These are phyloP conservation scores for Talaromyces sp. DNA, from an alignment of 2,329 filamentous ascomycete species.

Conservation along the genomic window DNA sequence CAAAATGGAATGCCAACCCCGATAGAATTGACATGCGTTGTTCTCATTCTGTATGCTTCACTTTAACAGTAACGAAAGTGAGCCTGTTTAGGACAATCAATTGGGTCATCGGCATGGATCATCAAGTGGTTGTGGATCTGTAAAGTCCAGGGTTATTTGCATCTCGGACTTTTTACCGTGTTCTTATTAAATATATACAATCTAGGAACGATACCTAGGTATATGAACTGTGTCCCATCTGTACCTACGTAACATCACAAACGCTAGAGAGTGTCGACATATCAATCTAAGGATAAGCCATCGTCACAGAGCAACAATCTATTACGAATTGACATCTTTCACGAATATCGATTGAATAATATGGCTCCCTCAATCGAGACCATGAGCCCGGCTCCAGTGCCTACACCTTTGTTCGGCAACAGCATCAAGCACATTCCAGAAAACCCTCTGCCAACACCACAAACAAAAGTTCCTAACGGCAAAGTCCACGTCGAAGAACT, in stretches of 20 bases:
- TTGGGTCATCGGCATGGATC: not conserved
- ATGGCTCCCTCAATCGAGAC: not conserved
- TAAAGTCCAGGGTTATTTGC: not conserved
- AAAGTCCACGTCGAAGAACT: not conserved
- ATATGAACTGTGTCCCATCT: not conserved
- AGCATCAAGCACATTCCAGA: not conserved
- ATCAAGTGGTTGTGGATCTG: not conserved
- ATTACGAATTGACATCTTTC: not conserved
- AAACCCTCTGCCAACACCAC: not conserved
- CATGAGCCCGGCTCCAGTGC: not conserved
- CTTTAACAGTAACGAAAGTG: not conserved
- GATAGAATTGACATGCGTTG: not conserved
- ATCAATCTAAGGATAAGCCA: not conserved
- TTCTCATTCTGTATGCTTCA: not conserved
- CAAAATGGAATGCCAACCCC: not conserved
- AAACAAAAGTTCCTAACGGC: not conserved
- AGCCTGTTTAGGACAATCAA: not conserved
- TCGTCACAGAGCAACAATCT: not conserved
- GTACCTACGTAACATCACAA: not conserved
- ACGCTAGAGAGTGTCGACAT: not conserved
- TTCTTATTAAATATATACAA: not conserved
- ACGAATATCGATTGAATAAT: not conserved
- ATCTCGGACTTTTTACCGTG: not conserved
- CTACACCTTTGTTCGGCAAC: not conserved
- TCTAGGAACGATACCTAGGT: rapidly evolving